A percentile compares a stretch with the other conserved stretches of the same genome.
phyloP scores from a whole-genome alignment of 768 basidiomycete species.

The Nidula microcarpa region DNA sequence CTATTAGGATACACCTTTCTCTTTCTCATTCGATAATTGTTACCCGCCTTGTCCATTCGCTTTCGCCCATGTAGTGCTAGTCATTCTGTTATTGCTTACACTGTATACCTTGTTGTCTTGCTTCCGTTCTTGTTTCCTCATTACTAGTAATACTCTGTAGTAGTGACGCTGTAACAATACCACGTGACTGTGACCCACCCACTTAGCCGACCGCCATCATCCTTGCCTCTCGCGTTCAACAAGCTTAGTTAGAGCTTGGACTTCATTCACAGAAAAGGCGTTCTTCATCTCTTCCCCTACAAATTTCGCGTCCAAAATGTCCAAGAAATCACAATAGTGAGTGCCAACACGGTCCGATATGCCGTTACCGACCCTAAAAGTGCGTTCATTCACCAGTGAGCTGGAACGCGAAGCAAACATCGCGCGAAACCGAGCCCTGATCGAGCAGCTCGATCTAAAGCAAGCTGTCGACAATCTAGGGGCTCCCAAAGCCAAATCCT shows the following conservation, averaged over 20 bases:
- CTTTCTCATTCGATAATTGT: neutral
- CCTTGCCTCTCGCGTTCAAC: neutral
- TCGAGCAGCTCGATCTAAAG: slow-evolving; percentile 68
- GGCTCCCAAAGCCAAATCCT: slow-evolving; percentile 36
- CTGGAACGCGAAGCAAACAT: slow-evolving; percentile 78
- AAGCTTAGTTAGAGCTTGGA: neutral
- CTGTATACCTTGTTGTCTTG: neutral
- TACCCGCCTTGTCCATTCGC: too few species aligned
- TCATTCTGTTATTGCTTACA: neutral
- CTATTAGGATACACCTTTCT: too few species aligned
- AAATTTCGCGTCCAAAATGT: slow-evolving; percentile 22
- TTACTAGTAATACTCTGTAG: neutral
- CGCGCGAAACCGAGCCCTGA: slow-evolving; percentile 70
- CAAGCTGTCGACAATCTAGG: slow-evolving; percentile 49
- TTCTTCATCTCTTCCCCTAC: neutral
- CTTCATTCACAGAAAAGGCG: too few species aligned
- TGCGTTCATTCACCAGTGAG: slow-evolving; percentile 37
- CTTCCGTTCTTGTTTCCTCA: neutral
- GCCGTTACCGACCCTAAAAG: neutral
- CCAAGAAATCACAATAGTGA: slow-evolving; percentile 50
- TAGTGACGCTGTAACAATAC: slow-evolving; percentile 3
- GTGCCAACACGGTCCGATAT: too few species aligned
- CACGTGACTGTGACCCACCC: slow-evolving; percentile 5
- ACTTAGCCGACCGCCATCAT: neutral
- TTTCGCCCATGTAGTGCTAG: neutral